phyloP scores from a whole-genome alignment of 129 eudicot species.

The Pittosporum tobira region DNA sequence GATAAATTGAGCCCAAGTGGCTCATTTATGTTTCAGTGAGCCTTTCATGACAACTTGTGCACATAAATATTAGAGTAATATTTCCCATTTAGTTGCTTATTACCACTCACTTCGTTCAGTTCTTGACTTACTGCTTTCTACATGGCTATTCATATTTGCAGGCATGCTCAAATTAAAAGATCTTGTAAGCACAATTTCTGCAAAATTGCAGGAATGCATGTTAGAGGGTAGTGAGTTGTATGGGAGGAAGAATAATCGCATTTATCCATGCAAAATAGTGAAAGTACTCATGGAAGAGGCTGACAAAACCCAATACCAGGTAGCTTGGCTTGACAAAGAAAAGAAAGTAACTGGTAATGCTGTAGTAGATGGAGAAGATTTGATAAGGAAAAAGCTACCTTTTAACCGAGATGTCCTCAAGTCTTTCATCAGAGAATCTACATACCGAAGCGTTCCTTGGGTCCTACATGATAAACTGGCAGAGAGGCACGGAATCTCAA shows the following conservation, averaged over 20 bases:
- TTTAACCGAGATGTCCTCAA: conserved; percentile 60
- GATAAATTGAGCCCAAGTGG: too few species aligned
- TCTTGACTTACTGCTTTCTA: neutral
- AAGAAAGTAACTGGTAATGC: conserved; percentile 59
- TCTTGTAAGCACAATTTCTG: conserved; percentile 50
- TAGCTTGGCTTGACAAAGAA: conserved; percentile 82
- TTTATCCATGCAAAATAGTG: conserved; percentile 65
- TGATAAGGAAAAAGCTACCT: conserved; percentile 60
- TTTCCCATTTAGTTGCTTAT: neutral
- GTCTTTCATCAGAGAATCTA: conserved; percentile 81
- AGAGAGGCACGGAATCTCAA: conserved; percentile 64
- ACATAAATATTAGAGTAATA: too few species aligned
- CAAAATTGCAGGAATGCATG: conserved; percentile 50
- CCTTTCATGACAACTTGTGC: too few species aligned
- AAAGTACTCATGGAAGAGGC: conserved; percentile 54
- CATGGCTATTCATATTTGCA: conserved; percentile 15
- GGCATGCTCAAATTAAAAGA: conserved; percentile 81
- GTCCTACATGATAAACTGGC: conserved; percentile 78
- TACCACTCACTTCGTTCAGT: neutral
- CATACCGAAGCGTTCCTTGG: conserved; percentile 77
- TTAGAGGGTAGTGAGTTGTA: conserved; percentile 65
- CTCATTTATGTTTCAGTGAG: too few species aligned
- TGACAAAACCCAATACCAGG: conserved; percentile 56
- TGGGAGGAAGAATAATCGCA: conserved; percentile 61
- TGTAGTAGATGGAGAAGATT: conserved; percentile 56